phyloP scores from a whole-genome alignment of 2,329 filamentous ascomycete species.

The Fusarium mangiferae region DNA sequence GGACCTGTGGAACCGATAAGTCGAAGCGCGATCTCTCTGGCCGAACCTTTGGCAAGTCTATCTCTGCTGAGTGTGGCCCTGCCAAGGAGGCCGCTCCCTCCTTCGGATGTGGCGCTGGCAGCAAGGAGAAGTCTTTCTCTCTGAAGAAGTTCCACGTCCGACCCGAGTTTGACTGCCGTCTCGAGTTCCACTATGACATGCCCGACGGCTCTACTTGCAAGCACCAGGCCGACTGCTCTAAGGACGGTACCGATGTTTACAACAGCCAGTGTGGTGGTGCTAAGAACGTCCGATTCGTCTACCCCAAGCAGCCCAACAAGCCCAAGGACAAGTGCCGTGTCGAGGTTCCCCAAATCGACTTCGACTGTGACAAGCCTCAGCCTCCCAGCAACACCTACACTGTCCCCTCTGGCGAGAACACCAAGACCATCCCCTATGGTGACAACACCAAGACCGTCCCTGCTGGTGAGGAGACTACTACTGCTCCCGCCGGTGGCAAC shows the following conservation, averaged over 20 bases:
- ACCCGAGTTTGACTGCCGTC: conserved; percentile 77
- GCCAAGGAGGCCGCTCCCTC: conserved; percentile 63
- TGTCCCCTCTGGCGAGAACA: conserved; percentile 52
- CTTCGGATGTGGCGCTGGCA: conserved; percentile 58
- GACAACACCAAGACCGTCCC: conserved; percentile 46
- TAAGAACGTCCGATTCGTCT: conserved; percentile 79
- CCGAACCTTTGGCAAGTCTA: conserved; percentile 67
- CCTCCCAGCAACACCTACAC: conserved; percentile 29
- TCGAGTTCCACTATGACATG: conserved; percentile 91
- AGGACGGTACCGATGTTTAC: conserved; percentile 73
- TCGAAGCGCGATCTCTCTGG: conserved; percentile 68
- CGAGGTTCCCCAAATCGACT: conserved; percentile 78
- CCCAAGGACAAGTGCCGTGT: conserved; percentile 72
- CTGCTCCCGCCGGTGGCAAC: conserved; percentile 65
- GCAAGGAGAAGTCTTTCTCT: conserved; percentile 68
- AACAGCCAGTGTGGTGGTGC: conserved; percentile 96
- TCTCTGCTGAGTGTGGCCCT: conserved; percentile 63
- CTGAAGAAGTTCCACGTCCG: conserved; percentile 79
- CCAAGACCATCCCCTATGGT: conserved; percentile 45
- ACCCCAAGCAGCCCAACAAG: conserved; percentile 65
- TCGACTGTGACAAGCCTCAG: conserved; percentile 69
- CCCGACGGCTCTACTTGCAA: conserved; percentile 84
- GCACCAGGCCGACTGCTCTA: conserved; percentile 75
- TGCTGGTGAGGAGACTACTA: conserved; percentile 59
- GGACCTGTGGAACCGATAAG: conserved; percentile 70